These are phyloP conservation scores for Triglochin maritima DNA, from an alignment of 106 monocot genomes.

Conservation along the genomic window DNA sequence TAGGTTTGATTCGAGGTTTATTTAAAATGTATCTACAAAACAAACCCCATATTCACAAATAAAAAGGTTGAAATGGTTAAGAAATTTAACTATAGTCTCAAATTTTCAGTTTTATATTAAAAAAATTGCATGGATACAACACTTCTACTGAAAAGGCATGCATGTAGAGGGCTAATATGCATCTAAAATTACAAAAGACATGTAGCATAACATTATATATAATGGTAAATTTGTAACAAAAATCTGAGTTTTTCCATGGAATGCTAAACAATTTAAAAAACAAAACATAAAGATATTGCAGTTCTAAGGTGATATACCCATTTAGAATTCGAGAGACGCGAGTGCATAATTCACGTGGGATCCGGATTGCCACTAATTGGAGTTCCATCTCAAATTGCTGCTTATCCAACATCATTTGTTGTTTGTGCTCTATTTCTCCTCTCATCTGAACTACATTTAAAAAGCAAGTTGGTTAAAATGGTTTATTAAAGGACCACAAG, in stretches of 20 bases:
- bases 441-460: background rate
- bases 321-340: conserved; percentile 43
- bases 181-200: background rate
- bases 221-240: background rate
- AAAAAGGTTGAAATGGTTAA: background rate
- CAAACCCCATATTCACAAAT: background rate
- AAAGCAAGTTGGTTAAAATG: too few species aligned
- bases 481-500: too few species aligned
- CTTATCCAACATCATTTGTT: conserved; percentile 31
- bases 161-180: background rate
- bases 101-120: background rate
- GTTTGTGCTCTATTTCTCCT: conserved; percentile 1
- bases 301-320: conserved; percentile 35
- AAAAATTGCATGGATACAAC: background rate
- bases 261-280: background rate
- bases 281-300: background rate
- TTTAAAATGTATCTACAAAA: conserved; percentile 55
- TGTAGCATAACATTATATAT: background rate
- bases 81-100: background rate
- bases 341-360: conserved; percentile 65
- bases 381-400: conserved; percentile 58
- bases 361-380: conserved; percentile 56
- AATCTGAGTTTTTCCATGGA: background rate
- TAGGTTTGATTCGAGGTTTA: conserved; percentile 72
- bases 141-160: background rate